These are phyloP conservation scores for Myochromella boudieri DNA, from an alignment of 768 basidiomycete species.

Conservation along the genomic window DNA sequence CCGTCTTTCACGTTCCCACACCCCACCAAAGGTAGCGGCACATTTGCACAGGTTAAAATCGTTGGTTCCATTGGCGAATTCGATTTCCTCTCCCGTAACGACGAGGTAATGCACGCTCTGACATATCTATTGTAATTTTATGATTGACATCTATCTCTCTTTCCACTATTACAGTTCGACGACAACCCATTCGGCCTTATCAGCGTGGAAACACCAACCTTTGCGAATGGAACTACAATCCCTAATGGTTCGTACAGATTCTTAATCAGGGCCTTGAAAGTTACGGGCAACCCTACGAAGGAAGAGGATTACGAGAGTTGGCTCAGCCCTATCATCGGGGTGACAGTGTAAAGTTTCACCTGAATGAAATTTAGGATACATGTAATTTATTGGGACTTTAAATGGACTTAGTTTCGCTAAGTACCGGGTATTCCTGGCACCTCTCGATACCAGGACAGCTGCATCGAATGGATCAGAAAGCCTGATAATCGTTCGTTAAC, in stretches of 20 bases:
- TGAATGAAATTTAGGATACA: too few relatives aligned
- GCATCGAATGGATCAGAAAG: too few relatives aligned
- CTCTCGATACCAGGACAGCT: too few relatives aligned
- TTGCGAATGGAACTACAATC: constrained; percentile 44
- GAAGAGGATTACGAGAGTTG: constrained; percentile 47
- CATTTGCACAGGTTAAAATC: constrained; percentile 39
- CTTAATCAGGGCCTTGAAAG: constrained; percentile 38
- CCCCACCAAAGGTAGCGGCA: constrained; percentile 28
- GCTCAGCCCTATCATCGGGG: constrained; percentile 39
- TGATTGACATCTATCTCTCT: not conserved
- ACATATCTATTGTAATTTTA: too few relatives aligned
- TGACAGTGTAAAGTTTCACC: constrained; percentile 13
- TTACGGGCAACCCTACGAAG: constrained; percentile 40
- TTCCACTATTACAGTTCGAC: constrained; percentile 13
- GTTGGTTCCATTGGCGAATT: constrained; percentile 49
- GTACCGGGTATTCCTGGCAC: too few relatives aligned
- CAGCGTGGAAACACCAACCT: constrained; percentile 29
- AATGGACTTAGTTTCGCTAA: too few relatives aligned
- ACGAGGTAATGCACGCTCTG: constrained; percentile 34
- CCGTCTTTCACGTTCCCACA: constrained; percentile 43
- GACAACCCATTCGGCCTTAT: constrained; percentile 31
- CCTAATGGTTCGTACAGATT: constrained; percentile 41
- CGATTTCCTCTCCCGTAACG: constrained; percentile 48
- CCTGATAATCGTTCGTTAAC: too few relatives aligned
- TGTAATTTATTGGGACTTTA: too few relatives aligned